These are phyloP conservation scores for Endocarpon pusillum DNA, from an alignment of 495 filamentous ascomycete genomes.

Conservation along the genomic window DNA sequence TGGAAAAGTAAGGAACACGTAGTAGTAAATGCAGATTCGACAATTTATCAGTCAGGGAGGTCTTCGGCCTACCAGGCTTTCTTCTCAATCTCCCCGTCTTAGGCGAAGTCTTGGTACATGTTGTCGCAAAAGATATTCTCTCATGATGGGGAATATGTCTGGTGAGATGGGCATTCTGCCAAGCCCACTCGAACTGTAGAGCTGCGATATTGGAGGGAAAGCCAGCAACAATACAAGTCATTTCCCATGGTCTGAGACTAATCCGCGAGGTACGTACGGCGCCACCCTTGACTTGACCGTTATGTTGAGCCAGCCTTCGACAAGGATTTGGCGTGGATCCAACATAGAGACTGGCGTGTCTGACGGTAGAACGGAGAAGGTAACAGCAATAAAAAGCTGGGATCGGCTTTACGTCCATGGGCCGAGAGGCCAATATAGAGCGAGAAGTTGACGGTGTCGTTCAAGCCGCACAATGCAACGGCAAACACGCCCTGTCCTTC, in stretches of 20 bases:
- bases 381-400: constrained; percentile 70
- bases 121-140: constrained; percentile 27
- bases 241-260: constrained; percentile 76
- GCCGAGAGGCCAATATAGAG: too few species aligned
- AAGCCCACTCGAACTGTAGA: constrained; percentile 97
- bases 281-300: constrained; percentile 63
- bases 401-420: constrained; percentile 33
- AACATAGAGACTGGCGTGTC: constrained; percentile 53
- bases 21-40: constrained; percentile 66
- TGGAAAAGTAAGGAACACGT: constrained; percentile 53
- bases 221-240: constrained; percentile 72
- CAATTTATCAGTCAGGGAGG: constrained; percentile 43
- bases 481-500: too few species aligned
- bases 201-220: constrained; percentile 78
- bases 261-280: constrained; percentile 52
- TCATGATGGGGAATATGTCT: constrained; percentile 47
- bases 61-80: constrained; percentile 31
- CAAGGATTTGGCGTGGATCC: constrained; percentile 80
- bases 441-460: too few species aligned
- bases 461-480: too few species aligned
- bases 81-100: constrained; percentile 6
- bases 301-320: constrained; percentile 75
- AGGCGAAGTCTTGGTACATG: constrained; percentile 7
- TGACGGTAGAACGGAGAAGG: constrained; percentile 65
- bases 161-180: constrained; percentile 65